Evolutionary conservation across 2,329 filamentous ascomycete genomes (phyloP).

Genomic region (Aureobasidium leucospermi): DNA sequence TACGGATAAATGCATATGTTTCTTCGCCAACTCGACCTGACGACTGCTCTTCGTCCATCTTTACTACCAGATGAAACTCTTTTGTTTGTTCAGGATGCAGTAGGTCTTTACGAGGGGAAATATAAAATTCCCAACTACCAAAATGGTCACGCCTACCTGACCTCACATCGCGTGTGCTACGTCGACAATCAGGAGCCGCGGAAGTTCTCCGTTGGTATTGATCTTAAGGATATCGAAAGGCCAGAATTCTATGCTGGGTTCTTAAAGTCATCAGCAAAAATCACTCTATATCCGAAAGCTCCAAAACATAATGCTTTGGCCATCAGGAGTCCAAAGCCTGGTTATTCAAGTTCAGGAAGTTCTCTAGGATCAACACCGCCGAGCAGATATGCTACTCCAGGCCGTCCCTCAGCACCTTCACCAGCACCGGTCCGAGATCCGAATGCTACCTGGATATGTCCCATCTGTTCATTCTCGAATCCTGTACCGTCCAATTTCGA

Average conservation of each 20-base stretch:
- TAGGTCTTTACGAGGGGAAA: slow-evolving; percentile 96
- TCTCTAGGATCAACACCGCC: slow-evolving; percentile 42
- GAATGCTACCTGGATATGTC: slow-evolving; percentile 85
- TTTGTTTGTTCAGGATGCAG: slow-evolving; percentile 93
- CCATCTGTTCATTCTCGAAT: slow-evolving; percentile 93
- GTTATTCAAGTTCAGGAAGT: slow-evolving; percentile 42
- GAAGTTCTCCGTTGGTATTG: slow-evolving; percentile 74
- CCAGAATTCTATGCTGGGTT: slow-evolving; percentile 91
- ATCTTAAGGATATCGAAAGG: slow-evolving; percentile 84
- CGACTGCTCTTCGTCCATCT: slow-evolving; percentile 86
- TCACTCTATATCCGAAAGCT: slow-evolving; percentile 80
- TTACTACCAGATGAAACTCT: slow-evolving; percentile 90
- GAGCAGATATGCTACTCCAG: slow-evolving; percentile 32
- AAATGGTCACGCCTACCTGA: slow-evolving; percentile 92
- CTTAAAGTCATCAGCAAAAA: slow-evolving; percentile 87
- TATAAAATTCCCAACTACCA: slow-evolving; percentile 92
- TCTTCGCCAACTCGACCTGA: slow-evolving; percentile 90
- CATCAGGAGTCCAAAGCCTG: slow-evolving; percentile 44
- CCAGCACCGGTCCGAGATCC: slow-evolving; percentile 39
- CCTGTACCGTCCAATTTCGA: slow-evolving; percentile 91
- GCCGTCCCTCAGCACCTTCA: slow-evolving; percentile 38
- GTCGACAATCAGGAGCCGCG: slow-evolving; percentile 83
- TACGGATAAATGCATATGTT: slow-evolving; percentile 56
- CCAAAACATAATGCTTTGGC: slow-evolving; percentile 57
- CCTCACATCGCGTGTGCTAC: slow-evolving; percentile 91